Percentiles rank a stretch among this genome's conserved stretches.
phyloP scores from a whole-genome alignment of 495 filamentous ascomycete species.

The Neurospora africana region DNA sequence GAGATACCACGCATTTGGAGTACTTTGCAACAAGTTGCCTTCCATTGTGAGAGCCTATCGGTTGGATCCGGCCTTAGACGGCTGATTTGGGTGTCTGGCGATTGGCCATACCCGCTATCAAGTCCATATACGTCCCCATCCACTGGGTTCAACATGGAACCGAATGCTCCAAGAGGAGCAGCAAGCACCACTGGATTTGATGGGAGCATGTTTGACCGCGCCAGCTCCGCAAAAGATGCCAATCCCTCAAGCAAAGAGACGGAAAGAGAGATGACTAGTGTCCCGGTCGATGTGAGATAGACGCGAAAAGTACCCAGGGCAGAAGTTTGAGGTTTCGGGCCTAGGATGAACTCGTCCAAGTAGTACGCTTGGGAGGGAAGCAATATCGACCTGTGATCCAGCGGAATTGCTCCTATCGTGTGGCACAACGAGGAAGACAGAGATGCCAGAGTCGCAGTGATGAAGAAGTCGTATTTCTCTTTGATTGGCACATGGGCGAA shows the following conservation, averaged over 20 bases:
- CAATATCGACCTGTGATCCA: slow-evolving; percentile 33
- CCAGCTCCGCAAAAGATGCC: slow-evolving; percentile 25
- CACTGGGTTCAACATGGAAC: slow-evolving; percentile 24
- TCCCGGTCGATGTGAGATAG: slow-evolving; percentile 39
- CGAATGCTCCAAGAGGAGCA: slow-evolving; percentile 37
- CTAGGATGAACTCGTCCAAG: slow-evolving; percentile 13
- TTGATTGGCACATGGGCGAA: slow-evolving; percentile 19
- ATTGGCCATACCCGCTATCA: slow-evolving; percentile 26
- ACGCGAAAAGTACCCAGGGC: slow-evolving; percentile 36
- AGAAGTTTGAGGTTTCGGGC: slow-evolving; percentile 13
- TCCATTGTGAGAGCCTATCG: slow-evolving; percentile 30
- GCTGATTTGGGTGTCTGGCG: slow-evolving; percentile 36
- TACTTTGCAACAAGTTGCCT: slow-evolving; percentile 27
- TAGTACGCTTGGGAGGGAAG: slow-evolving; percentile 19
- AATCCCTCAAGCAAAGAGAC: slow-evolving; percentile 30
- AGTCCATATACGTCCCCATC: slow-evolving; percentile 15
- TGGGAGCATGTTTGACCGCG: slow-evolving; percentile 24
- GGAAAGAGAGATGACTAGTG: slow-evolving; percentile 32
- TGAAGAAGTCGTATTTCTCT: slow-evolving; percentile 35
- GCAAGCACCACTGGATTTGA: slow-evolving; percentile 29
- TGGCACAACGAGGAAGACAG: slow-evolving; percentile 34
- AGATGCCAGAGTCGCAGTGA: slow-evolving; percentile 32
- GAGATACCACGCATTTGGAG: slow-evolving; percentile 34
- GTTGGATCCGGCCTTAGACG: slow-evolving; percentile 26
- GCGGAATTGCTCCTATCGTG: slow-evolving; percentile 27